Evolutionary conservation across 306 rosid species (phyloP).

Genomic region (Vigna unguiculata): DNA sequence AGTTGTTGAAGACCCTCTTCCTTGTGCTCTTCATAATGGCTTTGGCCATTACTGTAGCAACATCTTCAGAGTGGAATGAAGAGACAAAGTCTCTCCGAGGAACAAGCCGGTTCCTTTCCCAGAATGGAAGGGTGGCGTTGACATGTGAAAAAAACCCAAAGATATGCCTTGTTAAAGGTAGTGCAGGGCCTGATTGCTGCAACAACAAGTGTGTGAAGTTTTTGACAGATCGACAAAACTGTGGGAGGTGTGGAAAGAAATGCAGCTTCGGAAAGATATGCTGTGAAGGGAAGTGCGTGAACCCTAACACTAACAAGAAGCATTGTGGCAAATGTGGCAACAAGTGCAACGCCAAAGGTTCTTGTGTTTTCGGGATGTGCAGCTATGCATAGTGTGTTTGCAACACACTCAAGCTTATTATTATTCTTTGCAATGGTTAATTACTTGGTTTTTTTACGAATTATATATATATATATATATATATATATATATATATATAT

Average conservation of each 20-base stretch:
- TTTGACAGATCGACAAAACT: slow-evolving; percentile 52
- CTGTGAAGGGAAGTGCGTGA: slow-evolving; percentile 72
- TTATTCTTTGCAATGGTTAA: slow-evolving; percentile 19
- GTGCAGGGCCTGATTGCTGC: slow-evolving; percentile 60
- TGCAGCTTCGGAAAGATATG: slow-evolving; percentile 63
- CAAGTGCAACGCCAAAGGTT: slow-evolving; percentile 52
- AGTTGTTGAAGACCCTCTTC: slow-evolving; percentile 44
- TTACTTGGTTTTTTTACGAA: slow-evolving; percentile 17
- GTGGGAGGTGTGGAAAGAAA: slow-evolving; percentile 75
- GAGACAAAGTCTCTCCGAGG: slow-evolving; percentile 42
- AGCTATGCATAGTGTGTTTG: slow-evolving; percentile 59
- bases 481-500: too few species aligned
- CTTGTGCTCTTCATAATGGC: slow-evolving; percentile 54
- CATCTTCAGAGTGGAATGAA: background rate
- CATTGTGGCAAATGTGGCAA: slow-evolving; percentile 75
- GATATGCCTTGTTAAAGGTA: slow-evolving; percentile 52
- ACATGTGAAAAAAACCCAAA: slow-evolving; percentile 61
- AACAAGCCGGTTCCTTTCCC: slow-evolving; percentile 47
- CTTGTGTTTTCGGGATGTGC: slow-evolving; percentile 70
- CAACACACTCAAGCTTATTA: background rate
- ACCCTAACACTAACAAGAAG: slow-evolving; percentile 50
- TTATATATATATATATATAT: too few species aligned
- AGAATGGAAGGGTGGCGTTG: slow-evolving; percentile 2
- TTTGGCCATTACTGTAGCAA: slow-evolving; percentile 46
- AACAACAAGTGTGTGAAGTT: slow-evolving; percentile 58